phyloP scores from a whole-genome alignment of 495 filamentous ascomycete genomes.

The Penicillium maclennaniae region DNA sequence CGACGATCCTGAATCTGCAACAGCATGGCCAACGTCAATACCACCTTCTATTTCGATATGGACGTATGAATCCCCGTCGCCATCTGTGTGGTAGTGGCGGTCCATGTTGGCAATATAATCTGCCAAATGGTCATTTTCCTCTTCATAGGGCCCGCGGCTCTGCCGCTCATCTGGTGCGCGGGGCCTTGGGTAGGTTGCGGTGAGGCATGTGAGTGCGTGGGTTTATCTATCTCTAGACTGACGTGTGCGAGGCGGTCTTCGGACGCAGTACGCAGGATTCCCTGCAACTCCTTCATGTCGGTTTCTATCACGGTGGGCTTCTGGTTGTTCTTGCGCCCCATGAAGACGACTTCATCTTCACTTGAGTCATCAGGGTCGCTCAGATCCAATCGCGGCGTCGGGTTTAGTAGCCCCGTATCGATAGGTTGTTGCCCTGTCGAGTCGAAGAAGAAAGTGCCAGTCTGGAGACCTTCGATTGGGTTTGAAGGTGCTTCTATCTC shows the following conservation, averaged over 20 bases:
- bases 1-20: constrained; percentile 1
- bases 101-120: constrained; percentile 78
- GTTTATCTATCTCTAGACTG: neutral
- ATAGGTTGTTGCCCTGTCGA: constrained; percentile 10
- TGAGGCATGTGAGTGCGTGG: neutral
- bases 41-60: constrained; percentile 8
- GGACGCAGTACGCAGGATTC: constrained; percentile 1
- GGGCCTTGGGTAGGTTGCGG: neutral
- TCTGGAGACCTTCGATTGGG: neutral
- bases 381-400: neutral
- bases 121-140: constrained; percentile 53
- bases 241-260: neutral
- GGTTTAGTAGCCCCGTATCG: constrained; percentile 19
- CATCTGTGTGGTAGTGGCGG: constrained; percentile 21
- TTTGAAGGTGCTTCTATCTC: constrained; percentile 4
- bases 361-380: constrained; percentile 26
- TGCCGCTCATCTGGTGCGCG: neutral
- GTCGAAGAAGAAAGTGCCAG: constrained; percentile 26
- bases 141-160: constrained; percentile 4
- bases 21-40: constrained; percentile 9
- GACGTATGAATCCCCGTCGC: constrained; percentile 15
- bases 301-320: constrained; percentile 16
- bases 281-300: constrained; percentile 10
- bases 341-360: constrained; percentile 46
- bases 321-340: constrained; percentile 25